Evolutionary conservation across 805 yeast genomes (phyloP).

Genomic region (Nakazawaea molendinolei): DNA sequence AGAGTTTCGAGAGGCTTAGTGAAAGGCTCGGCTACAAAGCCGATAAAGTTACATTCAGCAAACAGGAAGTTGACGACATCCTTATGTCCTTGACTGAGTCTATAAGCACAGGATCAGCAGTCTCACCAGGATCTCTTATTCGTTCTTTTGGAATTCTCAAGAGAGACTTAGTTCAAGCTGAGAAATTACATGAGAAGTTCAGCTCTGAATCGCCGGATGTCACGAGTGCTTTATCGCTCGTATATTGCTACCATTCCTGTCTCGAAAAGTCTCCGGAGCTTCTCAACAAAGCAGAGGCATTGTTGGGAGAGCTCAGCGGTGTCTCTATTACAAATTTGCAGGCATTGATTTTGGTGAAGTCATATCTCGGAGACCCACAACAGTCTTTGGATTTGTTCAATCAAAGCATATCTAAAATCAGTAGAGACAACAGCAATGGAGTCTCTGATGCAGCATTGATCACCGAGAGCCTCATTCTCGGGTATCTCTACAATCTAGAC

Average conservation of each 20-base stretch:
- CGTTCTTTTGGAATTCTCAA: not conserved
- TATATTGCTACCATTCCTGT: conserved; percentile 20
- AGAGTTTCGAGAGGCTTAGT: not conserved
- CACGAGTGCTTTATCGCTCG: conserved; percentile 15
- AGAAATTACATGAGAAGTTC: not conserved
- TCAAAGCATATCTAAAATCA: conserved; percentile 17
- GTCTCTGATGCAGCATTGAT: conserved; percentile 8
- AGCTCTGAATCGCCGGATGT: not conserved
- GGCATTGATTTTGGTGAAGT: conserved; percentile 19
- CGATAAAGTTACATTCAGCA: not conserved
- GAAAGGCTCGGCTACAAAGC: not conserved
- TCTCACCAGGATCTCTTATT: not conserved
- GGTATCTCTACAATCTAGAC: conserved; percentile 20
- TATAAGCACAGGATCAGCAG: not conserved
- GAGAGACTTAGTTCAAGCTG: not conserved
- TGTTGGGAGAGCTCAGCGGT: conserved; percentile 21
- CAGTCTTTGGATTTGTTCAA: conserved; percentile 26
- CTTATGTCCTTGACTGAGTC: not conserved
- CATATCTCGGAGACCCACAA: conserved; percentile 24
- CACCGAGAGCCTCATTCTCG: conserved; percentile 21
- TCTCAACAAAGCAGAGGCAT: conserved; percentile 19
- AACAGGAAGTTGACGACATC: not conserved
- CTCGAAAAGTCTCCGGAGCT: conserved; percentile 11
- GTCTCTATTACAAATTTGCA: conserved; percentile 21
- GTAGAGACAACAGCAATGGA: not conserved